Percentiles rank a stretch among this genome's conserved stretches.
Conservation (phyloP, 148 eudicot genomes). For the Polygonum maritimum region DNA sequence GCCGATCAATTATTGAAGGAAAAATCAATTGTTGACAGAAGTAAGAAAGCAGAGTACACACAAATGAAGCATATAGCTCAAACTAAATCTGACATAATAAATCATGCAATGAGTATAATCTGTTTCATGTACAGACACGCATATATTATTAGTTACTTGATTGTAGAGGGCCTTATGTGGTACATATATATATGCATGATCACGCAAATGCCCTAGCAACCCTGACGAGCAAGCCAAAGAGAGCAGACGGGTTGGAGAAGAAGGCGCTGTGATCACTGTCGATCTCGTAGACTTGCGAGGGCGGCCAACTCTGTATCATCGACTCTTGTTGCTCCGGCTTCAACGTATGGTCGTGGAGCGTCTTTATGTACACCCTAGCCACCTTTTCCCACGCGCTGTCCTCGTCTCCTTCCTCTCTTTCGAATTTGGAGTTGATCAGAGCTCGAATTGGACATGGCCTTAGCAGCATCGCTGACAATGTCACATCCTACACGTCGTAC, state of each 20-base stretch:
- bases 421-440: conserved; percentile 23
- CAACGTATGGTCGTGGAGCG: conserved; percentile 42
- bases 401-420: neutral
- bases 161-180: too few relatives aligned
- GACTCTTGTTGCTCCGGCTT: conserved; percentile 59
- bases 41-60: too few relatives aligned
- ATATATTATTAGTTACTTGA: too few relatives aligned
- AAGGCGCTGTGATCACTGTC: conserved; percentile 43
- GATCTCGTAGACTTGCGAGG: conserved; percentile 39
- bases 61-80: too few relatives aligned
- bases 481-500: neutral
- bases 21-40: too few relatives aligned
- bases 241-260: conserved; percentile 20
- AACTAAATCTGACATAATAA: too few relatives aligned
- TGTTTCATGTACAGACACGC: too few relatives aligned
- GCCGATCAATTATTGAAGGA: too few relatives aligned
- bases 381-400: neutral
- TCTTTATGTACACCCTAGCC: conserved; percentile 39
- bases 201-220: neutral
- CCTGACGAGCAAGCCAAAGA: conserved; percentile 21
- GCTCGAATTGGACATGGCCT: conserved; percentile 65
- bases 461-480: conserved; percentile 28
- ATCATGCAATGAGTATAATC: too few relatives aligned
- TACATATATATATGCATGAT: neutral
- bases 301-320: conserved; percentile 71